These are phyloP conservation scores for Emmonsiellopsis sp. DNA, from an alignment of 2,329 filamentous ascomycete species.

Conservation along the genomic window DNA sequence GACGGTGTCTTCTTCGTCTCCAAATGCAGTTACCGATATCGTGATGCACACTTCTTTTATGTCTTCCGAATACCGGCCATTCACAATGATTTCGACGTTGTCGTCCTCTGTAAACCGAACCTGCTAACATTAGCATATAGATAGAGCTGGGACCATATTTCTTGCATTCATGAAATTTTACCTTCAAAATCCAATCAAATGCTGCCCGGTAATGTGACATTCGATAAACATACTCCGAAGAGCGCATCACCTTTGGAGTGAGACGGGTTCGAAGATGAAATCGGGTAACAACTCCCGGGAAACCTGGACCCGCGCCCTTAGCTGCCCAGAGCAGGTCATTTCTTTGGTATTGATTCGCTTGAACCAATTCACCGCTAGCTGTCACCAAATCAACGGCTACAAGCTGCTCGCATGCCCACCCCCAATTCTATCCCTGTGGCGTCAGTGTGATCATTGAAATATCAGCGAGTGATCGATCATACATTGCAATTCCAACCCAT, in stretches of 20 bases:
- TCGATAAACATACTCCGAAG: conserved; percentile 39
- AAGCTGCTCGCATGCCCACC: neutral
- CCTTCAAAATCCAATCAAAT: conserved; percentile 39
- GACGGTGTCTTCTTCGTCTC: neutral
- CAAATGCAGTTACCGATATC: neutral
- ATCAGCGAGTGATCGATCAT: neutral
- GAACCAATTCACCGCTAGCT: neutral
- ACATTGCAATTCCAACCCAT: conserved; percentile 3
- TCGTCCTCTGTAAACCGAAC: neutral
- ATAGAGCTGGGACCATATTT: neutral
- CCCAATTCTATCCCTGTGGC: neutral
- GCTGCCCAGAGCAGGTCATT: conserved; percentile 42
- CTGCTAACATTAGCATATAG: neutral
- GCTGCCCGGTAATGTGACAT: conserved; percentile 36
- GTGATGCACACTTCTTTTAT: neutral
- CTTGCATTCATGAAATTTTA: neutral
- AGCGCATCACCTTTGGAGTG: conserved; percentile 18
- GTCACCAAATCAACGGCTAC: neutral
- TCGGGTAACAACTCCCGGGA: conserved; percentile 43
- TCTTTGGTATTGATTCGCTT: conserved; percentile 25
- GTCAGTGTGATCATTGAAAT: neutral
- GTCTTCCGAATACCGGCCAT: neutral
- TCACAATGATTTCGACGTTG: neutral
- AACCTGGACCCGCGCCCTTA: conserved; percentile 41
- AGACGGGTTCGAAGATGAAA: conserved; percentile 38